Percentiles rank a stretch among this genome's conserved stretches.
Conservation (phyloP, 805 yeast species). For the Teunomyces panamensis region DNA sequence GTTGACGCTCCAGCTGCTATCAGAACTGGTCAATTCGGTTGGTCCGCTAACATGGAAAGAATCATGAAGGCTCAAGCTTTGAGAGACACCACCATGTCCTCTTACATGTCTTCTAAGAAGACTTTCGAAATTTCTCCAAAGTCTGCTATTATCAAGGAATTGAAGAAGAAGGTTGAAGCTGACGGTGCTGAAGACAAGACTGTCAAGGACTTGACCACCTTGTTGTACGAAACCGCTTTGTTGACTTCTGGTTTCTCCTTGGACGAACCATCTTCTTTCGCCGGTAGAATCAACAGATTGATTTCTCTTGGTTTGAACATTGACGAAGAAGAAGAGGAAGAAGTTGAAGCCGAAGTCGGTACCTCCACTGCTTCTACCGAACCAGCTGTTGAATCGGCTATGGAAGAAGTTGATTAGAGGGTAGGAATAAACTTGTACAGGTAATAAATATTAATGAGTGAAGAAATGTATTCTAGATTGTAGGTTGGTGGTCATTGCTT, state of each 20-base stretch:
- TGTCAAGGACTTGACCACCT: constrained; percentile 94
- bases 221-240: constrained; percentile 96
- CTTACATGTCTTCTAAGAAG: constrained; percentile 99
- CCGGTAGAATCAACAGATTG: constrained; percentile 96
- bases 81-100: constrained; percentile 97
- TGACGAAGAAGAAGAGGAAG: constrained; percentile 76
- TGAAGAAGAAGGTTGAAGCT: constrained; percentile 92
- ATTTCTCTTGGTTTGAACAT: constrained; percentile 97
- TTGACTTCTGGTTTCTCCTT: constrained; percentile 98
- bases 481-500: too few species aligned
- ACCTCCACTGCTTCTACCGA: constrained; percentile 50
- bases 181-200: constrained; percentile 98
- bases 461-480: too few species aligned
- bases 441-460: constrained; percentile 3
- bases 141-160: constrained; percentile 92
- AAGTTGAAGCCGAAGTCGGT: constrained; percentile 49
- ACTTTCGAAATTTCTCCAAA: constrained; percentile 98
- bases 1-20: constrained; percentile 99
- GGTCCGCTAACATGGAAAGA: constrained; percentile 99
- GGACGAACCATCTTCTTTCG: constrained; percentile 97
- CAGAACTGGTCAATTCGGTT: constrained; percentile 99
- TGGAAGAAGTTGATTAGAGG: constrained; percentile 96
- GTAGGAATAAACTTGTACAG: constrained; percentile 1
- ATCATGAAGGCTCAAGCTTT: constrained; percentile 99
- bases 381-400: constrained; percentile 84